phyloP scores from a whole-genome alignment of 768 basidiomycete genomes.

The Trichaptum fuscoviolaceum region DNA sequence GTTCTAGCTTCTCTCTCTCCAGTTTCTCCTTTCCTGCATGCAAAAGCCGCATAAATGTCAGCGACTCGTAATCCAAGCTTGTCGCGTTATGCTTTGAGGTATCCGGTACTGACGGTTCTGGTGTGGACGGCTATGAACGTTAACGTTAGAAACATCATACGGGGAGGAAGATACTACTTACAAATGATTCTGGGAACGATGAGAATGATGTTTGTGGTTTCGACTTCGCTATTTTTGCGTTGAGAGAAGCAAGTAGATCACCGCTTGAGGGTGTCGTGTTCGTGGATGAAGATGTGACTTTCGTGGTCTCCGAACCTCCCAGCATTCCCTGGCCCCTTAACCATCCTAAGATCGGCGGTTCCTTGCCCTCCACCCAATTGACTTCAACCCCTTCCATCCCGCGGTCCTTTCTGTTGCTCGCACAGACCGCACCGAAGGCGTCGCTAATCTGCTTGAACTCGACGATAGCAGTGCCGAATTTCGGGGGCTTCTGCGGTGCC shows the following conservation, averaged over 20 bases:
- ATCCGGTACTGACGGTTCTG: conserved; percentile 12
- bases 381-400: conserved; percentile 62
- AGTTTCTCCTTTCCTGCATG: conserved; percentile 76
- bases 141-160: background rate
- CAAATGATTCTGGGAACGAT: conserved; percentile 57
- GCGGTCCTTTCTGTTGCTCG: conserved; percentile 43
- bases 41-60: conserved; percentile 75
- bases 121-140: background rate
- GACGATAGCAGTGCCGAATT: conserved; percentile 64
- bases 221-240: conserved; percentile 5
- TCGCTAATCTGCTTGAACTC: conserved; percentile 73
- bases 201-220: conserved; percentile 40
- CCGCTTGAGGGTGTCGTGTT: conserved; percentile 5
- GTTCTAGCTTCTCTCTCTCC: conserved; percentile 36
- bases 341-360: conserved; percentile 70
- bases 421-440: conserved; percentile 72
- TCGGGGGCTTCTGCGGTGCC: conserved; percentile 50
- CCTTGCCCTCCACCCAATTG: conserved; percentile 67
- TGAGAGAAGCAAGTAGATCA: conserved; percentile 2
- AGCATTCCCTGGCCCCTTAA: conserved; percentile 67
- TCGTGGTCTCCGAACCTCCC: conserved; percentile 19
- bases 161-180: conserved; percentile 23
- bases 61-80: conserved; percentile 69
- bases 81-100: conserved; percentile 24
- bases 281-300: conserved; percentile 1